Evolutionary conservation across 305 asterid genomes (phyloP), one percentile per base, ranked within the genome.

Genomic region (Fraxinus sp.): DNA sequence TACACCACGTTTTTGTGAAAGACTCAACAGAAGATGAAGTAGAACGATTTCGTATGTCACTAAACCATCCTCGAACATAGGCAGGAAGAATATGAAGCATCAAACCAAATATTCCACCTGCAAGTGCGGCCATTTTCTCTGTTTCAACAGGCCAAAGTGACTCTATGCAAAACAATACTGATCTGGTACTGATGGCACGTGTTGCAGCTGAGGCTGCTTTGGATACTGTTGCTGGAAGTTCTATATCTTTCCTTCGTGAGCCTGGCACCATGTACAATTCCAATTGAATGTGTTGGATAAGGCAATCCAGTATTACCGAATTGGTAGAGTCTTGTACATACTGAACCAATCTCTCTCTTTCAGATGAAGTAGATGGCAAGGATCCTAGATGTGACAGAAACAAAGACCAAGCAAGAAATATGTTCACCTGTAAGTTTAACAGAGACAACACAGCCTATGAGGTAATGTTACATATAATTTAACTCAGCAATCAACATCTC

Each of bases 11-110:
- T 83, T 91, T 93, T 14, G 98, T 93, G 86, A 94, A 96, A 79
- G 94, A 91, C 85, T 96, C 99, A 80, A 96, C 87, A 79, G 95
- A 87, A 86, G 98, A 91, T 75, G 94, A 93, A 41, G 87, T 88
- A 3, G 97, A 92, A 71, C 99, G 99, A 82, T 94, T 97, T 74
- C 99, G 92, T 87, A 94, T 88, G 86, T 90, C 93, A 86, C 87
- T 89, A 84, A 92, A 92, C 99, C 99, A 96, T 75, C 95, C 96
- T 72, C 99, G 93, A 77, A 96, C 99, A 88, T 94, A 96, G 84
- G 99, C 98, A 7, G 99, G 99, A 85, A 96, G 97, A 86, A 89
- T 89, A 80, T 91, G 92, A 81, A 94, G 98, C 97, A 96, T 96
- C 88, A 93, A 88, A 77, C 98, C 99, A 85, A 85, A 93, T 81